Evolutionary conservation across 352 stramenopile species (phyloP).

Genomic region (Plasmopara halstedii): DNA sequence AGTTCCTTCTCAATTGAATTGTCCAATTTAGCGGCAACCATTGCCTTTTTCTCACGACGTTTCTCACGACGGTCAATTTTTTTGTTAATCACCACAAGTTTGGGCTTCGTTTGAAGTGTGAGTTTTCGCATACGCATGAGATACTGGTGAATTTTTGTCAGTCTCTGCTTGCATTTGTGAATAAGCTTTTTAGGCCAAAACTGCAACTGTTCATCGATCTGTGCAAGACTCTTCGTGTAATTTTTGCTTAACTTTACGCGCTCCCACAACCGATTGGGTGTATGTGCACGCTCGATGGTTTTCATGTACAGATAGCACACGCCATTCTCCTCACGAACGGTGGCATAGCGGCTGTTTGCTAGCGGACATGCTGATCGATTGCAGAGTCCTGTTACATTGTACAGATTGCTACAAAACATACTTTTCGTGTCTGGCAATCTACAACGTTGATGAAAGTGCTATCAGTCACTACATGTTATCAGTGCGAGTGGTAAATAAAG

Average conservation of each 20-base stretch:
- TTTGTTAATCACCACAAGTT: slow-evolving; percentile 93
- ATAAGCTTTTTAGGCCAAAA: slow-evolving; percentile 98
- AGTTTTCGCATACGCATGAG: slow-evolving; percentile 98
- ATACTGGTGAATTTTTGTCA: slow-evolving; percentile 99
- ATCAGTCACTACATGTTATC: background rate
- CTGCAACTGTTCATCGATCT: slow-evolving; percentile 95
- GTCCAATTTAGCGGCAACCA: slow-evolving; percentile 92
- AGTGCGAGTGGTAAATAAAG: background rate
- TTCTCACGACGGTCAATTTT: slow-evolving; percentile 94
- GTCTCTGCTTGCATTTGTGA: slow-evolving; percentile 97
- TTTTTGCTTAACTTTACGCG: slow-evolving; percentile 96
- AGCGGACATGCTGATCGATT: slow-evolving; percentile 95
- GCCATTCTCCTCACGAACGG: slow-evolving; percentile 95
- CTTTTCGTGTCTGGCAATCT: slow-evolving; percentile 74
- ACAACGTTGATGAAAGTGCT: background rate
- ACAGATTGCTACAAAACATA: slow-evolving; percentile 97
- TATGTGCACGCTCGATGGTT: slow-evolving; percentile 97
- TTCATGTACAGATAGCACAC: slow-evolving; percentile 97
- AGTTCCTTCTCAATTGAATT: slow-evolving; percentile 97
- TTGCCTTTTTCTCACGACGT: slow-evolving; percentile 95
- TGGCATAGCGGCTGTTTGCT: slow-evolving; percentile 98
- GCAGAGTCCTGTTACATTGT: slow-evolving; percentile 98
- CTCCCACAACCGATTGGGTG: slow-evolving; percentile 98
- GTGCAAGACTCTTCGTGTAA: slow-evolving; percentile 93
- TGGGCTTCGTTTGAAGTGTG: slow-evolving; percentile 91